Base-by-base conservation (phyloP, 2,329 filamentous ascomycete species). In the Capronia epimyces region DNA sequence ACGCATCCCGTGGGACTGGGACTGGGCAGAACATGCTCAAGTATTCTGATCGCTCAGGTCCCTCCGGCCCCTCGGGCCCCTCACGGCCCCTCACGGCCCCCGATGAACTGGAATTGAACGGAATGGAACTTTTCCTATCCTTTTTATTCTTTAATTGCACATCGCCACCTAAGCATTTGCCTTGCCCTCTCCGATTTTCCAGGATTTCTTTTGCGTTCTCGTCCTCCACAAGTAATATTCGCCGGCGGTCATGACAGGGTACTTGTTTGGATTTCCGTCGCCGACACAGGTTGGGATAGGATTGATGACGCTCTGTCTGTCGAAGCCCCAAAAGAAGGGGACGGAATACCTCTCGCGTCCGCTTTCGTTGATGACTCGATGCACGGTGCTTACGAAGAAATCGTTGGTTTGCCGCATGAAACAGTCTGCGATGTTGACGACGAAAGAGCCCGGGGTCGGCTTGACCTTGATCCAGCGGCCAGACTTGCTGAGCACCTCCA, bases 391-490 rank as follows among this genome's bases (percentile, higher is more conserved):
- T 27, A 70, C 66, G 57, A 69, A 72, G 15, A 66, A 59, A 25
- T 71, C 69, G 49, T 72, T 71, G 0, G 71, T 72, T 50, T 70
- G 67, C 16, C 68, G 62, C 62, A 70, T 69, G 55, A 72, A 65
- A 39, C 65, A 68, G 50, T 73, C 69, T 1, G 71, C 73, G 16
- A 75, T 74, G 43, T 75, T 75, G 45, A 75, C 66, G 0, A 75
- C 71, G 31, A 75, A 64, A 5, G 70, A 70, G 0, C 66, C 69
- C 5, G 67, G 62, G 6, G 73, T 64, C 0, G 72, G 72, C 32
- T 64, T 64, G 6, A 69, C 72, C 29, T 70, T 66, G 29, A 75
- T 67, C 72, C 71, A 75, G 21, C 68, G 64, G 0, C 71, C 71
- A 2, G 66, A 63, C 27, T 71, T 71, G 36, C 69, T 71, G 10